phyloP scores from a whole-genome alignment of 2,329 filamentous ascomycete species.

The Nigrograna mackinnonii region DNA sequence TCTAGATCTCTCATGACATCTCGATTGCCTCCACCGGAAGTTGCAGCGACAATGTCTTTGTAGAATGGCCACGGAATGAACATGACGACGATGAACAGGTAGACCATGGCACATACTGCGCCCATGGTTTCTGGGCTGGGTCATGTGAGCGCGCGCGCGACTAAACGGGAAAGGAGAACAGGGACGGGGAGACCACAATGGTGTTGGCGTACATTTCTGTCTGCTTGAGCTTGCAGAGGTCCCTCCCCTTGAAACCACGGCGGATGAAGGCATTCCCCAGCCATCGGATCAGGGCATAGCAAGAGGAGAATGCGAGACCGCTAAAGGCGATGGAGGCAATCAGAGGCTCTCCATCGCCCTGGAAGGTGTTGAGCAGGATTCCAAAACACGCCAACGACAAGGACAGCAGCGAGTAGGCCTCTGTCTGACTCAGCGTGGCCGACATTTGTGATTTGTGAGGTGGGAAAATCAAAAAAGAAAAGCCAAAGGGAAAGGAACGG shows the following conservation, averaged over 20 bases:
- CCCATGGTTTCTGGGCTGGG: conserved; percentile 90
- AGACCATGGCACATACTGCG: conserved; percentile 88
- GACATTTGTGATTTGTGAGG: too few relatives aligned
- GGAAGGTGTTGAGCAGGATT: conserved; percentile 79
- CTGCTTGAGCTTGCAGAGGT: conserved; percentile 78
- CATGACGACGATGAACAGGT: conserved; percentile 82
- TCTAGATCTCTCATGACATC: conserved; percentile 78
- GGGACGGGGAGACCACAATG: not conserved
- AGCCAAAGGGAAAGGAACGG: too few relatives aligned
- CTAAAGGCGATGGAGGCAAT: conserved; percentile 87
- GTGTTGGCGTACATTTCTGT: conserved; percentile 67
- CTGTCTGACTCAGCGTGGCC: conserved; percentile 52
- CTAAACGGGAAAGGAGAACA: not conserved
- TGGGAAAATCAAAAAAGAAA: conserved; percentile 7
- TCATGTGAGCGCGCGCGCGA: conserved; percentile 26
- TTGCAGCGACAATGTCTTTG: conserved; percentile 95
- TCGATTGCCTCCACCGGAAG: conserved; percentile 88
- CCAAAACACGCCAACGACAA: conserved; percentile 71
- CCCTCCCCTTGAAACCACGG: conserved; percentile 85
- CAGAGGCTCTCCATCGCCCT: conserved; percentile 84
- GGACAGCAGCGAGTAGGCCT: conserved; percentile 62
- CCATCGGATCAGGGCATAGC: conserved; percentile 90
- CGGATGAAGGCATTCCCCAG: conserved; percentile 87
- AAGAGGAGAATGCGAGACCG: conserved; percentile 77
- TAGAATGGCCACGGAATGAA: conserved; percentile 98